Evolutionary conservation across 345 rosid genomes (phyloP).

Genomic region (Sonneratia caseolaris): DNA sequence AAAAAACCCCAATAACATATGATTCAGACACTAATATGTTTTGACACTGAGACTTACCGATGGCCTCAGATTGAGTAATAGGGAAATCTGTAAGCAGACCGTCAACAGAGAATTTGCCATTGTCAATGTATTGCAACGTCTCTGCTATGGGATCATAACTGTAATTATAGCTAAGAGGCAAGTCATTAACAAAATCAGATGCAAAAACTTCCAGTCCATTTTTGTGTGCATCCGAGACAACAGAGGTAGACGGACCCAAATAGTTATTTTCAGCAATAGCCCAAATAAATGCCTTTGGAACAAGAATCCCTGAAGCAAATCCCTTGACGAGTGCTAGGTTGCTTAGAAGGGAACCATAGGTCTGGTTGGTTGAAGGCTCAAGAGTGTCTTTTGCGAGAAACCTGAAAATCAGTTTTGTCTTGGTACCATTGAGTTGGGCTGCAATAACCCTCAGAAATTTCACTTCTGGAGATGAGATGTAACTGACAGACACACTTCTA

Average conservation of each 20-base stretch:
- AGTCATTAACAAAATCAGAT: conserved; percentile 64
- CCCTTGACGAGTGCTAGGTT: conserved; percentile 71
- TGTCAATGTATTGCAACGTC: conserved; percentile 53
- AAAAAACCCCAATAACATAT: too few relatives aligned
- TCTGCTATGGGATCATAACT: conserved; percentile 80
- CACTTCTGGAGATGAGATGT: conserved; percentile 84
- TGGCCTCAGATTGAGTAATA: conserved; percentile 58
- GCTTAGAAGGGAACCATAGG: conserved; percentile 42
- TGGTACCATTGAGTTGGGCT: conserved; percentile 25
- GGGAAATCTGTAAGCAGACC: conserved; percentile 88
- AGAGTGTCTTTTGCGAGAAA: conserved; percentile 32
- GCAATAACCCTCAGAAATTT: conserved; percentile 50
- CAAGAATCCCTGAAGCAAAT: conserved; percentile 84
- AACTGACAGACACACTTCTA: conserved; percentile 30
- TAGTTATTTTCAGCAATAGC: conserved; percentile 37
- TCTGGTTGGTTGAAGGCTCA: conserved; percentile 75
- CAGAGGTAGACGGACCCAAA: conserved; percentile 35
- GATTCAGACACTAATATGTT: too few relatives aligned
- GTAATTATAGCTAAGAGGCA: conserved; percentile 59
- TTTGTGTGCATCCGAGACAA: conserved; percentile 80
- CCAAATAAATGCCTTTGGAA: conserved; percentile 80
- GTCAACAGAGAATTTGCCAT: conserved; percentile 79
- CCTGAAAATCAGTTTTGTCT: conserved; percentile 55
- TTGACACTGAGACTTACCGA: conserved; percentile 28
- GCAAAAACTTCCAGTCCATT: conserved; percentile 76